Conservation (phyloP, 176 grass and related monocot genomes). For the Echinochloa phyllopogon region DNA sequence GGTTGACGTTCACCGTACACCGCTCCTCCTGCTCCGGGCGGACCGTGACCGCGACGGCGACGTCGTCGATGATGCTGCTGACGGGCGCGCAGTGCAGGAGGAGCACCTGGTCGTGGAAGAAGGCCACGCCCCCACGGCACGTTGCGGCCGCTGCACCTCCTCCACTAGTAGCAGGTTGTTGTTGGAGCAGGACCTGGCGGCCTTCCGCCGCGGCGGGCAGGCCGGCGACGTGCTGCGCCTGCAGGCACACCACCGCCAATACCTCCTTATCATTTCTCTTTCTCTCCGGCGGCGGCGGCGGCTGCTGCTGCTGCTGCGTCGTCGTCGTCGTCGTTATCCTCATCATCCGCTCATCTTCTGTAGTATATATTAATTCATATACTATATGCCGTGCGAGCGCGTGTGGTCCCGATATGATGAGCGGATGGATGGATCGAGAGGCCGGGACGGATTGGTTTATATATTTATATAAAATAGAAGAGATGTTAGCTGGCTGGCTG, state of each 20-base stretch:
- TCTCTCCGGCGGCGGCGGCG: background rate
- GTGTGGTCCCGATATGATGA: too few relatives aligned
- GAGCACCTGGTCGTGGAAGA: constrained; percentile 59
- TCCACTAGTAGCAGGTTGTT: background rate
- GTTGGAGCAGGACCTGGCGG: constrained; percentile 3
- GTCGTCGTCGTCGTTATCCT: background rate
- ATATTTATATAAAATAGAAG: too few relatives aligned
- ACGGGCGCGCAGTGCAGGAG: constrained; percentile 55
- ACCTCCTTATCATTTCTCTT: too few relatives aligned
- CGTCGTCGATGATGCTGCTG: background rate
- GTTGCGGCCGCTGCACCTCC: background rate
- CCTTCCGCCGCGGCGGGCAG: constrained; percentile 54
- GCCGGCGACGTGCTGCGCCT: constrained; percentile 61
- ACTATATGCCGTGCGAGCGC: too few relatives aligned
- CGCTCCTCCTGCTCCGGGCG: too few relatives aligned
- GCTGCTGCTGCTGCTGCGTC: too few relatives aligned
- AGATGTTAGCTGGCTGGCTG: background rate
- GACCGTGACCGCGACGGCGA: background rate
- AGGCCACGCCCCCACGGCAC: constrained; percentile 32
- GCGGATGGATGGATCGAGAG: too few relatives aligned
- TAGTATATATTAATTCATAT: too few relatives aligned
- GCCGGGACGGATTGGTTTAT: too few relatives aligned
- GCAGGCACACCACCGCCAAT: constrained; percentile 63
- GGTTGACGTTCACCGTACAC: too few relatives aligned
- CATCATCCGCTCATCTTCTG: too few relatives aligned